A percentile compares a stretch with the other conserved stretches of the same genome.
Conservation (phyloP, 495 filamentous ascomycete genomes). For the Talaromyces trachyspermus region DNA sequence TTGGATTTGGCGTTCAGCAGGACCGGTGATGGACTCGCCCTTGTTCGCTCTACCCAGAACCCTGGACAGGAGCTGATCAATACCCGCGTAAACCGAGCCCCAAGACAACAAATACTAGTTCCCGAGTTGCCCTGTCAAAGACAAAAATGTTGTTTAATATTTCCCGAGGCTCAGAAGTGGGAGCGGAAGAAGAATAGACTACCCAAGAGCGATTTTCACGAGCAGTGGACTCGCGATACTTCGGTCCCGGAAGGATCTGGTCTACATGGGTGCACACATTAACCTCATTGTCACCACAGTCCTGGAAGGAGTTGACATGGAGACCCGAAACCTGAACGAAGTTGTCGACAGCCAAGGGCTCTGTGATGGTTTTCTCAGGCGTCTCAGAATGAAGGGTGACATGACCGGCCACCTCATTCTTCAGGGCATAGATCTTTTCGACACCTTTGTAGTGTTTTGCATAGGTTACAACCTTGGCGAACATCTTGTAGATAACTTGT, state of each 20-base stretch:
- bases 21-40: too few relatives aligned
- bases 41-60: background rate
- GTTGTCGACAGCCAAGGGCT: conserved; percentile 26
- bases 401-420: conserved; percentile 19
- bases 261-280: conserved; percentile 17
- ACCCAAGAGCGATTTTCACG: too few relatives aligned
- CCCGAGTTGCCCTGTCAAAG: conserved; percentile 9
- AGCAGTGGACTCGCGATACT: too few relatives aligned
- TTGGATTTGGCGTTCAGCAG: background rate
- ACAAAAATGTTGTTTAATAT: conserved; percentile 25
- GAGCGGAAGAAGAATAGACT: too few relatives aligned
- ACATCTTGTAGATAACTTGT: conserved; percentile 25
- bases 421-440: conserved; percentile 15
- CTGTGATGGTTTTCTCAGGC: conserved; percentile 1
- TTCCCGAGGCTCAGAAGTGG: conserved; percentile 6
- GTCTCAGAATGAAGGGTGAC: conserved; percentile 10
- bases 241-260: too few relatives aligned
- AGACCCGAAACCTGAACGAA: conserved; percentile 35
- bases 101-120: background rate
- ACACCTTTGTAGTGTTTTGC: conserved; percentile 30
- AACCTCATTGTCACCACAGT: conserved; percentile 14
- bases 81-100: background rate
- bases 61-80: background rate
- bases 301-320: conserved; percentile 27
- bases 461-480: conserved; percentile 25